Evolutionary conservation across 2,329 filamentous ascomycete genomes (phyloP).

Genomic region (Coleophoma crateriformis): DNA sequence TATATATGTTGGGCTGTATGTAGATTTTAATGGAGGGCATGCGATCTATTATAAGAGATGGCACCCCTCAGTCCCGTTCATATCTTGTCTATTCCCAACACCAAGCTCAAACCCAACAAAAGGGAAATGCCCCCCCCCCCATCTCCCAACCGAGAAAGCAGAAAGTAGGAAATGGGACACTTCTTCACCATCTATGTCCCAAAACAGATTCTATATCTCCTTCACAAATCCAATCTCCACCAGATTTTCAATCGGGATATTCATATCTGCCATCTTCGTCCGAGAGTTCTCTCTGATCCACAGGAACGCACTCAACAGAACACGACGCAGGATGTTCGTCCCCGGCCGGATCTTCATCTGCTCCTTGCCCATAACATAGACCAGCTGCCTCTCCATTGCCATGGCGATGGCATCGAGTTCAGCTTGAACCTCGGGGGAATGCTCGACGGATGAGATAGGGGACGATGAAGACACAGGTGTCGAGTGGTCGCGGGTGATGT

Average conservation of each 20-base stretch:
- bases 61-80: too few relatives aligned
- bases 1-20: too few relatives aligned
- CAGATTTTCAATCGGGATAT: constrained; percentile 52
- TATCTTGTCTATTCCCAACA: too few relatives aligned
- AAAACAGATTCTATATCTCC: constrained; percentile 41
- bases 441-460: constrained; percentile 8
- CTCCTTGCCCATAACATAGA: constrained; percentile 58
- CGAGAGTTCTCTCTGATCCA: constrained; percentile 62
- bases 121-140: too few relatives aligned
- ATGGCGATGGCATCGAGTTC: constrained; percentile 39
- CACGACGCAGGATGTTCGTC: constrained; percentile 35
- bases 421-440: constrained; percentile 19
- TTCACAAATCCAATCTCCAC: constrained; percentile 68
- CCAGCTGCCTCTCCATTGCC: constrained; percentile 41
- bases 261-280: constrained; percentile 59
- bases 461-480: constrained; percentile 3
- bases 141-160: too few relatives aligned
- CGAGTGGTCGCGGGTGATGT: constrained; percentile 34
- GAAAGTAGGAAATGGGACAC: too few relatives aligned
- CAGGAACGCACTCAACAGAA: constrained; percentile 50
- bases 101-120: too few relatives aligned
- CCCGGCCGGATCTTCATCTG: constrained; percentile 44
- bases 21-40: too few relatives aligned
- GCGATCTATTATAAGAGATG: too few relatives aligned
- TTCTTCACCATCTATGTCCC: too few relatives aligned